phyloP scores from a whole-genome alignment of 2,329 filamentous ascomycete genomes.

The Emericellopsis cladophorae region DNA sequence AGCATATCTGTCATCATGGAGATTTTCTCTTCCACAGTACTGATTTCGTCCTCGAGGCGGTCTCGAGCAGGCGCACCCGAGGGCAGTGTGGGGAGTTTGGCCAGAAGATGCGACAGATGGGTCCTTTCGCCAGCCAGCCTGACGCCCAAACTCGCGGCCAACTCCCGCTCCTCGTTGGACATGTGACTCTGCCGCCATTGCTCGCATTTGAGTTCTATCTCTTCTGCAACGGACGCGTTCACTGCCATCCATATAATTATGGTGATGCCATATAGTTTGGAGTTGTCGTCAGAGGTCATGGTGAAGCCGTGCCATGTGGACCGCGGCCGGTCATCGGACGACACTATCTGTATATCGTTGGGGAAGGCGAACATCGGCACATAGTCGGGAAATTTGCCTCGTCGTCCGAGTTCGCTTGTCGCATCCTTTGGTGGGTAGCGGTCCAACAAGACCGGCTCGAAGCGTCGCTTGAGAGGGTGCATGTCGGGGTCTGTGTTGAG shows the following conservation, averaged over 20 bases:
- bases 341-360: conserved; percentile 94
- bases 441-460: conserved; percentile 92
- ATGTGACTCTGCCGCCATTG: conserved; percentile 77
- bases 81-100: conserved; percentile 65
- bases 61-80: conserved; percentile 78
- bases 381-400: conserved; percentile 88
- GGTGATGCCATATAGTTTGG: conserved; percentile 83
- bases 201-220: conserved; percentile 72
- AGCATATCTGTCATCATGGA: conserved; percentile 92
- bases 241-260: conserved; percentile 89
- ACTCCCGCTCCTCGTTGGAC: conserved; percentile 79
- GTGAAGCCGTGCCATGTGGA: conserved; percentile 99
- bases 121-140: conserved; percentile 78
- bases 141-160: conserved; percentile 84
- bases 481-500: conserved; percentile 82
- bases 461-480: conserved; percentile 87
- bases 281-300: conserved; percentile 89
- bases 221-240: conserved; percentile 67
- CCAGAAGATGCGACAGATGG: conserved; percentile 76
- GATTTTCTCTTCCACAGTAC: conserved; percentile 93
- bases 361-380: conserved; percentile 99
- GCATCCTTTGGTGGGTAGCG: conserved; percentile 80
- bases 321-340: conserved; percentile 81
- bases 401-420: conserved; percentile 64
- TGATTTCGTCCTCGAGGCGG: conserved; percentile 83